phyloP scores from a whole-genome alignment of 768 basidiomycete species.

The Boletus rubropictus region DNA sequence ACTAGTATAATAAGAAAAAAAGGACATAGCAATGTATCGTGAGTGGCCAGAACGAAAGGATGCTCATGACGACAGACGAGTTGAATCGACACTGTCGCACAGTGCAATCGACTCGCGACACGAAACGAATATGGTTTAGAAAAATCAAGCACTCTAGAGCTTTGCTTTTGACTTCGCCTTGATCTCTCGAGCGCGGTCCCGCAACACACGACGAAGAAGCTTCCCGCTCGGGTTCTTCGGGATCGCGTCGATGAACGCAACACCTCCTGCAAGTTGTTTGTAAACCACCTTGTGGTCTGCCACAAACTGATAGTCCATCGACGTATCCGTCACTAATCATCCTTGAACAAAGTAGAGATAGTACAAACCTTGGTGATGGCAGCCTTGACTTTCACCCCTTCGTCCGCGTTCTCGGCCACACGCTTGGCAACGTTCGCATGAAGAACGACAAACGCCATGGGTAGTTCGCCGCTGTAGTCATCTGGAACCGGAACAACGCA shows the following conservation, averaged over 20 bases:
- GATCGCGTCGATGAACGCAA: slow-evolving; percentile 49
- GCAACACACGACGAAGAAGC: slow-evolving; percentile 45
- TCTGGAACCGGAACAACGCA: slow-evolving; percentile 65
- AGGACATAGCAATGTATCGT: too few species aligned
- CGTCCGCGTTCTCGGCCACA: slow-evolving; percentile 26
- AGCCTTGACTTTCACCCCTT: slow-evolving; percentile 34
- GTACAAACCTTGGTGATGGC: slow-evolving; percentile 44
- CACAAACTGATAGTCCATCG: slow-evolving; percentile 38
- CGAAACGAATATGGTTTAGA: not conserved
- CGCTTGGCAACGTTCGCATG: slow-evolving; percentile 36
- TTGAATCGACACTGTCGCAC: too few species aligned
- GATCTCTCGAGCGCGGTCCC: slow-evolving; percentile 42
- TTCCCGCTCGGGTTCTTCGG: slow-evolving; percentile 65
- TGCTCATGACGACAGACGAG: too few species aligned
- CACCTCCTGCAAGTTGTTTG: slow-evolving; percentile 55
- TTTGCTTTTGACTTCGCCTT: slow-evolving; percentile 19
- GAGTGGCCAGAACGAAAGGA: too few species aligned
- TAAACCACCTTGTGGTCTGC: slow-evolving; percentile 50
- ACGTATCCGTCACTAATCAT: not conserved
- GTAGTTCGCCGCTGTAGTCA: slow-evolving; percentile 68
- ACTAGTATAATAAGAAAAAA: too few species aligned
- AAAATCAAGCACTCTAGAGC: slow-evolving; percentile 8
- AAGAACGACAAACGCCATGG: slow-evolving; percentile 62
- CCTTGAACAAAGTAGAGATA: not conserved
- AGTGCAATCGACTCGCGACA: too few species aligned